These are phyloP conservation scores for Eucalyptus pumila DNA, from an alignment of 345 rosid species.

Conservation along the genomic window DNA sequence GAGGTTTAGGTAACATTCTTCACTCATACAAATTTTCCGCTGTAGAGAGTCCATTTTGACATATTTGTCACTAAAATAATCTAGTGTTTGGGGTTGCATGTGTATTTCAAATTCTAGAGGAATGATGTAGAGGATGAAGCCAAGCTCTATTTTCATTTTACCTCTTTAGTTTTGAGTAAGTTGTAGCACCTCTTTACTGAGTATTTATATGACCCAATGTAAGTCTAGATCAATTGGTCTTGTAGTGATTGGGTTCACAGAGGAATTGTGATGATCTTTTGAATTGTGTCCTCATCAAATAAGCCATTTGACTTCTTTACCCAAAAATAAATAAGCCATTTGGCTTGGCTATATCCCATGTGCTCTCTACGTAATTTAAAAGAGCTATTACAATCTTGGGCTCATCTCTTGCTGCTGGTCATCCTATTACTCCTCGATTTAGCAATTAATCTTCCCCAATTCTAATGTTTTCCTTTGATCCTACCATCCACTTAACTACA, in stretches of 20 bases:
- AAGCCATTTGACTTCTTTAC: not conserved
- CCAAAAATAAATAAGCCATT: not conserved
- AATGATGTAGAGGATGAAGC: not conserved
- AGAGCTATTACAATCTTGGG: too few relatives aligned
- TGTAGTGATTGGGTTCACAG: not conserved
- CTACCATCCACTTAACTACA: not conserved
- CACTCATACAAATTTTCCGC: not conserved
- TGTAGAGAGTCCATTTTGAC: too few relatives aligned
- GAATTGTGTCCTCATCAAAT: not conserved
- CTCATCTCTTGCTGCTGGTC: not conserved
- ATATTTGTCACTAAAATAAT: not conserved
- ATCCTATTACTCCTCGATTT: not conserved
- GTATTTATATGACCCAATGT: not conserved
- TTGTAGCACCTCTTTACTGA: not conserved
- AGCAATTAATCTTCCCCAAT: not conserved
- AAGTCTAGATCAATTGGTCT: not conserved
- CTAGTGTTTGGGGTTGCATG: not conserved
- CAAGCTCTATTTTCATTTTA: not conserved
- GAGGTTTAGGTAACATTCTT: not conserved
- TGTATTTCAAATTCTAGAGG: not conserved
- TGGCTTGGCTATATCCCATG: not conserved
- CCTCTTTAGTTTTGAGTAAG: accelerated
- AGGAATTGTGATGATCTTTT: not conserved
- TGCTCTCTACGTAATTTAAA: not conserved
- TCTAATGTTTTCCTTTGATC: not conserved